Conservation (phyloP, 306 rosid species). For the Hippophae rhamnoides region DNA sequence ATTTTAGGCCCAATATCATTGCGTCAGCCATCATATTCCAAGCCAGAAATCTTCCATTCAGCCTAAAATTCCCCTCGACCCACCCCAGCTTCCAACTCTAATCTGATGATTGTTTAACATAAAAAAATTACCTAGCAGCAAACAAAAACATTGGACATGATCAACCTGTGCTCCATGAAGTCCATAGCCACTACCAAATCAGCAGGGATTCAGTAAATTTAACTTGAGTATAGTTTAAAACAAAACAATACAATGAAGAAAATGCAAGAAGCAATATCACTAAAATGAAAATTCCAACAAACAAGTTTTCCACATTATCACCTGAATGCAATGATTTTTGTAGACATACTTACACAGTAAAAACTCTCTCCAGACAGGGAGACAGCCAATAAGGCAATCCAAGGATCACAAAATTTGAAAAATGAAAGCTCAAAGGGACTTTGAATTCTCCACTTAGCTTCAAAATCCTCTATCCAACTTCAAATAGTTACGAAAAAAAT, state of each 20-base stretch:
- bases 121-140: conserved; percentile 61
- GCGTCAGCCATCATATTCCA: no score
- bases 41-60: no score
- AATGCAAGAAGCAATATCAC: neutral
- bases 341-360: conserved; percentile 36
- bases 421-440: conserved; percentile 36
- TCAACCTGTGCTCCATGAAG: conserved; percentile 36
- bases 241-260: neutral
- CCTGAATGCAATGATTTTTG: no score
- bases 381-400: conserved; percentile 84
- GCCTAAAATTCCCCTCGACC: no score
- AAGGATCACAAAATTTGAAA: conserved; percentile 72
- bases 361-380: conserved; percentile 46
- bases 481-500: conserved; percentile 17
- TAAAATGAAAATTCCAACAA: neutral
- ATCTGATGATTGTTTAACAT: no score
- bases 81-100: no score
- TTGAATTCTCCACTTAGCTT: conserved; percentile 46
- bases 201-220: conserved; percentile 4
- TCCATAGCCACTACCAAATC: conserved; percentile 49
- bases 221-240: neutral
- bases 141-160: conserved; percentile 57
- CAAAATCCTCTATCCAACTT: conserved; percentile 76
- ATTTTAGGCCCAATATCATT: no score
- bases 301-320: no score